phyloP scores from a whole-genome alignment of 345 rosid species.

The Corchorus capsularis region DNA sequence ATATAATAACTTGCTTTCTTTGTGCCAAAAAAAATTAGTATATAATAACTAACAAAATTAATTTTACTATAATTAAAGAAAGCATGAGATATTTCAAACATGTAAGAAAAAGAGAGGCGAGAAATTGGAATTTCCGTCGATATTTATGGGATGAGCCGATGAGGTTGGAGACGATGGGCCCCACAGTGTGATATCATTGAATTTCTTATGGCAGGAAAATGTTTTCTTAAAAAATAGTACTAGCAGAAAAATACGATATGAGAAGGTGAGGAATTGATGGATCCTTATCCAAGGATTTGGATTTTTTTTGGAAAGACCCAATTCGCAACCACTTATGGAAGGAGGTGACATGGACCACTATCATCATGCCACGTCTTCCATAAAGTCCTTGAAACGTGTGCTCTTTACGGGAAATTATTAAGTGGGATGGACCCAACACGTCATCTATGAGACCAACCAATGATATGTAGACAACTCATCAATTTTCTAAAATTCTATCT shows the following conservation, averaged over 20 bases:
- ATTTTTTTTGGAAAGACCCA: background rate
- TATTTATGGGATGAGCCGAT: background rate
- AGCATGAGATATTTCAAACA: too few relatives aligned
- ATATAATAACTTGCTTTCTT: too few relatives aligned
- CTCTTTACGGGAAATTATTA: too few relatives aligned
- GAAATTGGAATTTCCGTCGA: slow-evolving; percentile 2
- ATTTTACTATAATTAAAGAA: too few relatives aligned
- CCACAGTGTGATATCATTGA: background rate
- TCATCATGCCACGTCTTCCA: slow-evolving; percentile 12
- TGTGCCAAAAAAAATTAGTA: too few relatives aligned
- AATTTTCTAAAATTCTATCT: too few relatives aligned
- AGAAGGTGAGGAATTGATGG: slow-evolving; percentile 12
- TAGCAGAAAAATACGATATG: background rate
- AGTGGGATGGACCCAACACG: too few relatives aligned
- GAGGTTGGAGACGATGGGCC: background rate
- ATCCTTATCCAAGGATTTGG: slow-evolving; percentile 31
- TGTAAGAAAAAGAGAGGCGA: background rate
- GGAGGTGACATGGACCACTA: slow-evolving; percentile 22
- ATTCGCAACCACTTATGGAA: background rate
- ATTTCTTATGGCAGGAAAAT: slow-evolving; percentile 9
- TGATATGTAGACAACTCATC: too few relatives aligned
- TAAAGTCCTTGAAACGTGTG: slow-evolving; percentile 23
- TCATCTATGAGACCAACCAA: too few relatives aligned
- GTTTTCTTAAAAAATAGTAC: background rate
- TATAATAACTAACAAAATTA: too few relatives aligned